These are phyloP conservation scores for Hypoxylon sp. DNA, from an alignment of 2,329 filamentous ascomycete species.

Conservation along the genomic window DNA sequence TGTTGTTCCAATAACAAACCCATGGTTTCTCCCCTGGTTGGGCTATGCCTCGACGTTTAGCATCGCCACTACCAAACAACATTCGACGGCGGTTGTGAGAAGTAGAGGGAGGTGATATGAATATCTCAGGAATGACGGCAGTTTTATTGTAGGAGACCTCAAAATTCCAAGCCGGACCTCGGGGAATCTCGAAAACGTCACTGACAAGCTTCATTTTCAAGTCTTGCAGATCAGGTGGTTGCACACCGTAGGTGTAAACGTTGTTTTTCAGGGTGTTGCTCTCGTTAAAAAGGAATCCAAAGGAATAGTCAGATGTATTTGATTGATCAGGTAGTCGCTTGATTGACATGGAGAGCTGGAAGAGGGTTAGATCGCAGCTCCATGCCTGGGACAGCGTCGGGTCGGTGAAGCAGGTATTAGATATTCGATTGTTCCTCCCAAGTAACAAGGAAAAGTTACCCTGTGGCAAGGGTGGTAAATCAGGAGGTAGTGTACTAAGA, in stretches of 20 bases:
- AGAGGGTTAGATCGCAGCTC: slow-evolving; percentile 69
- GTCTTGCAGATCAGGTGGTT: slow-evolving; percentile 61
- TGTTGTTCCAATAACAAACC: slow-evolving; percentile 71
- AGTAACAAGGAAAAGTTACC: slow-evolving; percentile 71
- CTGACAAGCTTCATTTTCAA: slow-evolving; percentile 64
- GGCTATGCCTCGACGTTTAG: slow-evolving; percentile 57
- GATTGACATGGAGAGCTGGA: slow-evolving; percentile 61
- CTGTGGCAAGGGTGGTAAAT: slow-evolving; percentile 65
- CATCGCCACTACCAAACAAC: slow-evolving; percentile 47
- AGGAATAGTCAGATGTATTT: slow-evolving; percentile 57
- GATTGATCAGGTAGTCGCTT: slow-evolving; percentile 46
- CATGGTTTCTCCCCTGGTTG: slow-evolving; percentile 66
- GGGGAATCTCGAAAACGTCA: slow-evolving; percentile 62
- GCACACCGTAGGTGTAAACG: slow-evolving; percentile 66
- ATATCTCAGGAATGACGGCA: slow-evolving; percentile 64
- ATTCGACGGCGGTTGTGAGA: slow-evolving; percentile 48
- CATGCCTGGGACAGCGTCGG: slow-evolving; percentile 69
- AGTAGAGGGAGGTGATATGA: slow-evolving; percentile 46
- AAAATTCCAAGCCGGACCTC: slow-evolving; percentile 69
- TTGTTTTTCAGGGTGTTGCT: slow-evolving; percentile 53
- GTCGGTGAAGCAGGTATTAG: slow-evolving; percentile 70
- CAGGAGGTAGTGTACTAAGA: slow-evolving; percentile 63
- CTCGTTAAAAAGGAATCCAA: slow-evolving; percentile 57
- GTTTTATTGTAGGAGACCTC: slow-evolving; percentile 68
- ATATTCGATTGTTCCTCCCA: slow-evolving; percentile 59